Evolutionary conservation across 768 basidiomycete species (phyloP), one percentile per base, ranked within the genome.

Genomic region (Boletus rubescentipes): DNA sequence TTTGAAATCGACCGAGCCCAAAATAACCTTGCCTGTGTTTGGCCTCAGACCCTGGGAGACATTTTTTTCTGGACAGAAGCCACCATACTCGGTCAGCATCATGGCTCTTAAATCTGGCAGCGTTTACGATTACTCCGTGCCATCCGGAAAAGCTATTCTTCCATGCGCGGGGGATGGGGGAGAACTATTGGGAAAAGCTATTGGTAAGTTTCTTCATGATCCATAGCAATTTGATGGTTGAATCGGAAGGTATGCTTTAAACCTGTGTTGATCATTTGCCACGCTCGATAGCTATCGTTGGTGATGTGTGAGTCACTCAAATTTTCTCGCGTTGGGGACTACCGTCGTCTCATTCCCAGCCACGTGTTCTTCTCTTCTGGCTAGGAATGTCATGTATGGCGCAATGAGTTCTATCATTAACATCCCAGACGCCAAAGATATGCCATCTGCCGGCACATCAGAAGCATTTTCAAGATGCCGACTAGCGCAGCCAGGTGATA

Each of bases 111-210:
- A 71, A 45, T 75, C 77, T 0, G 67, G 73, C 1, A 63, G 71
- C 9, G 64, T 78, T 20, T 78, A 74, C 16, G 78, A 79, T 55
- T 71, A 75, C 30, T 74, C 75, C 2, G 62, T 66, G 5, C 53
- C 63, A 2, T 65, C 64, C 2, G 75, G 75, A 51, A 69, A 52
- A 35, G 29, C 77, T 53, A 57, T 54, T 2, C 75, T 77, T 50
- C 76, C 77, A 0, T 79, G 67, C 54, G 77, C 77, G 45, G 73
- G 79, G 55, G 71, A 75, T 54, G 69, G 75, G 7, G 76, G 73
- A 6, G 62, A 66, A 43, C 73, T 77, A 5, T 57, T 57, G n/a
- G 61, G 7, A 45, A 49, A 46, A 48, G 38, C 35, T 9, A 15
- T 38, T 37, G 43, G 66, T 83, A 48, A 75, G 82, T 79, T 18